These are phyloP conservation scores for Aspergillus ellipticus DNA, from an alignment of 495 filamentous ascomycete genomes.

Conservation along the genomic window DNA sequence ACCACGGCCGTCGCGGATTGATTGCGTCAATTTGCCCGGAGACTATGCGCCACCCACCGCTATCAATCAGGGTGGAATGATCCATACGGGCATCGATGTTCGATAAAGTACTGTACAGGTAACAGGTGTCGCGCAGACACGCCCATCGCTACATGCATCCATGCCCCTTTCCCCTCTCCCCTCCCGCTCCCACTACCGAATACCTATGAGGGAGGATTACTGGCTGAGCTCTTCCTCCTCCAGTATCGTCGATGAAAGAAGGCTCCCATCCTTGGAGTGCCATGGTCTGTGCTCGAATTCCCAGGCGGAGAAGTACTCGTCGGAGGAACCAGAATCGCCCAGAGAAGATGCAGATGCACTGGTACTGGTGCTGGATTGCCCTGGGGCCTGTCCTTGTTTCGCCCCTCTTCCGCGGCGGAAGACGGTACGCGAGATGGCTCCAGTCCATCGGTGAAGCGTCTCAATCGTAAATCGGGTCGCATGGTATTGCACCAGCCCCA, in stretches of 20 bases:
- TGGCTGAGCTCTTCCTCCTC: constrained; percentile 57
- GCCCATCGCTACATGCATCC: too few relatives aligned
- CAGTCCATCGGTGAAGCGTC: constrained; percentile 6
- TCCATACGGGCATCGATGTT: too few relatives aligned
- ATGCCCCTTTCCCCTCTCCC: not conserved
- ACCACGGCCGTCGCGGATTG: not conserved
- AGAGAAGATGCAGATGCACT: not conserved
- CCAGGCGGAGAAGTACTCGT: constrained; percentile 34
- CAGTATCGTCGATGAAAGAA: constrained; percentile 58
- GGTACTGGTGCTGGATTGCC: constrained; percentile 4
- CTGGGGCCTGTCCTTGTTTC: constrained; percentile 3
- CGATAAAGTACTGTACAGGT: too few relatives aligned
- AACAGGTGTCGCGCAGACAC: too few relatives aligned
- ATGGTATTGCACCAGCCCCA: constrained; percentile 48
- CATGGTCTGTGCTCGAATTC: constrained; percentile 25
- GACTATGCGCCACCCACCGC: not conserved
- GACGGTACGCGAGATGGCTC: not conserved
- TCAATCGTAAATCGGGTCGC: constrained; percentile 17
- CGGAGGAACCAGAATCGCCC: constrained; percentile 13
- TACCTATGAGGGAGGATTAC: constrained; percentile 11
- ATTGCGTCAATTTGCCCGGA: not conserved
- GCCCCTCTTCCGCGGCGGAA: not conserved
- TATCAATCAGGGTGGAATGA: too few relatives aligned
- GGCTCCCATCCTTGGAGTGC: constrained; percentile 27
- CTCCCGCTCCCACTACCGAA: not conserved